phyloP scores from a whole-genome alignment of 192 early-diverging fungal genomes.

The Backusella macrospora region DNA sequence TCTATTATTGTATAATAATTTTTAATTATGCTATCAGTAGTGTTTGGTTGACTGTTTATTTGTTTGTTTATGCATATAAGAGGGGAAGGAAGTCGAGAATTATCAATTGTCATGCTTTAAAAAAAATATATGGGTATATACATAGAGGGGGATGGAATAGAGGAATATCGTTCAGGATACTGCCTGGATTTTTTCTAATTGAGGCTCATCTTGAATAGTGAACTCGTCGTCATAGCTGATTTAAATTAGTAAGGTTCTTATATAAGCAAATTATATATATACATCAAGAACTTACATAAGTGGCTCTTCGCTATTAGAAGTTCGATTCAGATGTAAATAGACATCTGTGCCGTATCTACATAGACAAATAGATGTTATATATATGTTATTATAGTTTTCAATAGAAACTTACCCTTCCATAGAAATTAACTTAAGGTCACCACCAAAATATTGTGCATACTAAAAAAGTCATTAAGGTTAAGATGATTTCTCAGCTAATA shows the following conservation, averaged over 20 bases:
- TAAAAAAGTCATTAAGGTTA: slow-evolving; percentile 19
- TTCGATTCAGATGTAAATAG: slow-evolving; percentile 88
- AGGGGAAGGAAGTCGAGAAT: neutral
- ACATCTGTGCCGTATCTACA: slow-evolving; percentile 87
- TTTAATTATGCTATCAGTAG: neutral
- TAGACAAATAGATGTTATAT: neutral
- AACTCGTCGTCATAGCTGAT: slow-evolving; percentile 3
- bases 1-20: neutral
- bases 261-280: neutral
- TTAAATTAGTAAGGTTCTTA: neutral
- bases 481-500: neutral
- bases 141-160: neutral
- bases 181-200: neutral
- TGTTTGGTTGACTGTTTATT: neutral
- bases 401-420: slow-evolving; percentile 83
- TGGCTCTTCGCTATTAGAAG: slow-evolving; percentile 90
- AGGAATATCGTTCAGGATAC: neutral
- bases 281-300: slow-evolving; percentile 50
- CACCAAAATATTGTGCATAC: slow-evolving; percentile 97
- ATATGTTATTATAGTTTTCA: slow-evolving; percentile 11
- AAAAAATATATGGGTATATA: neutral
- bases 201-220: neutral
- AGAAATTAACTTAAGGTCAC: slow-evolving; percentile 88
- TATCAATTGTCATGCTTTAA: neutral
- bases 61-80: neutral